Evolutionary conservation across 352 stramenopile species (phyloP).

Genomic region (Phytophthora pini): DNA sequence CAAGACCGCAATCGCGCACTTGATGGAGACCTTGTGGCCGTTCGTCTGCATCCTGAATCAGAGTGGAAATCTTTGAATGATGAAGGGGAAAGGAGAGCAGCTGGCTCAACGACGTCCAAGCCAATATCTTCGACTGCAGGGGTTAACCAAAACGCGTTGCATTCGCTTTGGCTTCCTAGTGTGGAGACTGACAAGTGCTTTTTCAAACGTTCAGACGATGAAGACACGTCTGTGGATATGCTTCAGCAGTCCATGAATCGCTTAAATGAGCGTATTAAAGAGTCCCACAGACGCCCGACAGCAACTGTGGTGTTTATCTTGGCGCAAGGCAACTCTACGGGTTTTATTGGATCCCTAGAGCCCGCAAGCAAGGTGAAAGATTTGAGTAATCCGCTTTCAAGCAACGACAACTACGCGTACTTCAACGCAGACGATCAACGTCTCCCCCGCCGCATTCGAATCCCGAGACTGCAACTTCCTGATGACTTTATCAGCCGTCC

Average conservation of each 20-base stretch:
- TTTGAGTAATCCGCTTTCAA: conserved; percentile 39
- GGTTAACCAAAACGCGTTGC: conserved; percentile 46
- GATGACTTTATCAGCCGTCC: conserved; percentile 70
- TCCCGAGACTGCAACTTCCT: conserved; percentile 70
- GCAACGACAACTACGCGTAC: conserved; percentile 67
- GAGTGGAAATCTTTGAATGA: conserved; percentile 64
- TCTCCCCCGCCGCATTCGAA: conserved; percentile 73
- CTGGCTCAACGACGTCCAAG: background rate
- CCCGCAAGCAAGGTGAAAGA: conserved; percentile 55
- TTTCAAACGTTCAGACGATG: conserved; percentile 20
- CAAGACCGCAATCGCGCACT: conserved; percentile 79
- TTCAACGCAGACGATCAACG: conserved; percentile 76
- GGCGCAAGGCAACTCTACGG: conserved; percentile 55
- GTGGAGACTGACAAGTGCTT: conserved; percentile 47
- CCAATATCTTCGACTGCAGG: conserved; percentile 32
- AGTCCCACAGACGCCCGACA: conserved; percentile 54
- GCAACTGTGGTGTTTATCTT: conserved; percentile 78
- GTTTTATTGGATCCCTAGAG: conserved; percentile 71
- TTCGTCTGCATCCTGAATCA: conserved; percentile 58
- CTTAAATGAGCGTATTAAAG: conserved; percentile 42
- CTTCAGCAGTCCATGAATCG: conserved; percentile 33
- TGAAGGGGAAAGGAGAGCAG: conserved; percentile 16
- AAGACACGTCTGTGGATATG: conserved; percentile 28
- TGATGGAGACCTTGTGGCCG: conserved; percentile 80
- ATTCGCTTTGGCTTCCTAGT: conserved; percentile 56